These are phyloP conservation scores for Epipyxis sp. DNA, from an alignment of 108 stramenopile species.

Conservation along the genomic window DNA sequence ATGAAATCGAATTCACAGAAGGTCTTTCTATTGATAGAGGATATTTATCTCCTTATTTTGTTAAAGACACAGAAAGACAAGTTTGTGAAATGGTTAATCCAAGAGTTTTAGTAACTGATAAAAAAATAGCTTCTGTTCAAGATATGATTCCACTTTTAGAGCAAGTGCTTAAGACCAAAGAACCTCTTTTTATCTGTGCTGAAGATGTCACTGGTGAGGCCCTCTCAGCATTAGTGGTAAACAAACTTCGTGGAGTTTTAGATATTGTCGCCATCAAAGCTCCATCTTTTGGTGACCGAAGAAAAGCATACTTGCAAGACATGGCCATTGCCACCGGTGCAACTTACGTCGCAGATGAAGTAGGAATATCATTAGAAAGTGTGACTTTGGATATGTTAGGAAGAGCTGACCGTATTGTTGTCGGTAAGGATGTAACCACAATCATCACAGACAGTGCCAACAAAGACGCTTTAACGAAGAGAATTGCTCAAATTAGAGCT, in stretches of 20 bases:
- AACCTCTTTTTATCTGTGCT: conserved; percentile 86
- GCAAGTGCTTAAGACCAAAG: conserved; percentile 89
- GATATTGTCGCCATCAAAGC: conserved; percentile 94
- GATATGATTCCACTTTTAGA: conserved; percentile 90
- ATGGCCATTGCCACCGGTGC: conserved; percentile 96
- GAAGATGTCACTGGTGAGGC: conserved; percentile 96
- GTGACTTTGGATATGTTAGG: conserved; percentile 90
- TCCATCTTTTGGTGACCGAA: conserved; percentile 88
- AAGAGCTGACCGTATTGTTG: conserved; percentile 81
- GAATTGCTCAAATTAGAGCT: conserved; percentile 77
- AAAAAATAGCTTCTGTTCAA: conserved; percentile 87
- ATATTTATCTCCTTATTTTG: conserved; percentile 92
- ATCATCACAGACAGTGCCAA: conserved; percentile 91
- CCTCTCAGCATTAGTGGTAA: conserved; percentile 89
- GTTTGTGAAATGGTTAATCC: conserved; percentile 64
- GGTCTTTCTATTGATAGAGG: conserved; percentile 95
- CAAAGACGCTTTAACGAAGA: conserved; percentile 73
- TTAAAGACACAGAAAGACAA: conserved; percentile 94
- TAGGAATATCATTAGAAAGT: conserved; percentile 88
- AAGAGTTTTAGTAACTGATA: conserved; percentile 82
- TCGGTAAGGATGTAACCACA: conserved; percentile 83
- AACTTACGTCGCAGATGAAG: conserved; percentile 89
- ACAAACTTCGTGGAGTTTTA: conserved; percentile 95
- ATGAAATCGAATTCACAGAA: conserved; percentile 96
- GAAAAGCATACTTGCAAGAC: conserved; percentile 89